Evolutionary conservation across 805 yeast species (phyloP).

Genomic region (Lipomyces oligophaga): DNA sequence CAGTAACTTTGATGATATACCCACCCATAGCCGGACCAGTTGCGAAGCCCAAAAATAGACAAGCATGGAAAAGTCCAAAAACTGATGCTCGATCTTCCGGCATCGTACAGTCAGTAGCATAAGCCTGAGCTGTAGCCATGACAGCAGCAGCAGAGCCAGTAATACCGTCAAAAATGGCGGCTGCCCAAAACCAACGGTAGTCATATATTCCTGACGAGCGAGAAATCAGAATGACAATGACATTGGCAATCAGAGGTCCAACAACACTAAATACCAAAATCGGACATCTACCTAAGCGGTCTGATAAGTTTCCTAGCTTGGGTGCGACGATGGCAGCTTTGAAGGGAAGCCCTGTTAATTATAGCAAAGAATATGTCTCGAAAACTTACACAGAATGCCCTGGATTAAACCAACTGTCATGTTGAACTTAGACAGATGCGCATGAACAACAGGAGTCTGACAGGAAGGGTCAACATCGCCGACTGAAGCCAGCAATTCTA

Average conservation of each 20-base stretch:
- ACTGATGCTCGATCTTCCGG: conserved; percentile 48
- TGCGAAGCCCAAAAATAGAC: conserved; percentile 32
- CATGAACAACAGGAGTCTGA: conserved; percentile 23
- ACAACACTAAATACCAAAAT: conserved; percentile 14
- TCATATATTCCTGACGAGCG: conserved; percentile 7
- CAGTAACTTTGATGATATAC: conserved; percentile 22
- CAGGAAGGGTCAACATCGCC: conserved; percentile 21
- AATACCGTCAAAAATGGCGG: conserved; percentile 46
- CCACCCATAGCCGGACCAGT: conserved; percentile 33
- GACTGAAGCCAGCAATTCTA: neutral
- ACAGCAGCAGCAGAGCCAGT: conserved; percentile 64
- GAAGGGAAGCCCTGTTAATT: too few relatives aligned
- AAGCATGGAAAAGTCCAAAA: conserved; percentile 34
- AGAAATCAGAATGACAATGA: conserved; percentile 13
- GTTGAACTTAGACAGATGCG: conserved; percentile 16
- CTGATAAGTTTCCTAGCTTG: conserved; percentile 21
- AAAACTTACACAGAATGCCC: conserved; percentile 13
- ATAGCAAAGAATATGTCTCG: too few relatives aligned
- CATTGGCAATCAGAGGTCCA: conserved; percentile 14
- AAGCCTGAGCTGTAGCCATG: conserved; percentile 60
- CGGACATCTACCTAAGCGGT: conserved; percentile 22
- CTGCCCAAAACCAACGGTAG: conserved; percentile 41
- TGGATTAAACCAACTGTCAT: conserved; percentile 16
- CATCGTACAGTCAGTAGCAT: conserved; percentile 68
- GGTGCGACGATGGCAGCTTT: conserved; percentile 23